These are phyloP conservation scores for Jaapia argillacea DNA, from an alignment of 768 basidiomycete species.

Conservation along the genomic window DNA sequence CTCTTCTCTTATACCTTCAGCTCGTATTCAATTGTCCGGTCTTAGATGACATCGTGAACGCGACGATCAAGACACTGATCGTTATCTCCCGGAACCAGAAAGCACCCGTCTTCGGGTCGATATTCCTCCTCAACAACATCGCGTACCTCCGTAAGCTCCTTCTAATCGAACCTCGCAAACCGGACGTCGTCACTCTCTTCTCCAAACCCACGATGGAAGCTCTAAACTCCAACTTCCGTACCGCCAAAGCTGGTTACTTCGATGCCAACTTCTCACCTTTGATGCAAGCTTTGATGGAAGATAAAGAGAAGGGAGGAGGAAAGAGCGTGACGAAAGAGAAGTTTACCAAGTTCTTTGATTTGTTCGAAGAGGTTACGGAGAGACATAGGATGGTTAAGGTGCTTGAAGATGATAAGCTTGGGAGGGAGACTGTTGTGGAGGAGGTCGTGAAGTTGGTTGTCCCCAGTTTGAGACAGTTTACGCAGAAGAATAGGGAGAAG, in stretches of 20 bases:
- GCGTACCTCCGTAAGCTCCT: slow-evolving; percentile 57
- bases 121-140: slow-evolving; percentile 76
- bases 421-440: slow-evolving; percentile 48
- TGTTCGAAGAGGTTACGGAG: slow-evolving; percentile 72
- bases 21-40: neutral
- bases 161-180: slow-evolving; percentile 38
- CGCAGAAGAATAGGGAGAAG: slow-evolving; percentile 66
- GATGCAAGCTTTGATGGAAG: slow-evolving; percentile 49
- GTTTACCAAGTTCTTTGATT: slow-evolving; percentile 72
- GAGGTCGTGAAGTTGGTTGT: slow-evolving; percentile 73
- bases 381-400: slow-evolving; percentile 61
- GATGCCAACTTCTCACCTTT: slow-evolving; percentile 75
- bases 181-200: slow-evolving; percentile 38
- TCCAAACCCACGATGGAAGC: slow-evolving; percentile 52
- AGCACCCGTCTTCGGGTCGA: slow-evolving; percentile 58
- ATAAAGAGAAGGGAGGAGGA: slow-evolving; percentile 34
- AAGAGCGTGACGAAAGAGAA: slow-evolving; percentile 70
- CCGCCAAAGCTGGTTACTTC: slow-evolving; percentile 77
- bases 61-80: slow-evolving; percentile 48
- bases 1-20: neutral
- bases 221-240: slow-evolving; percentile 64
- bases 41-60: slow-evolving; percentile 67
- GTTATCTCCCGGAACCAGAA: slow-evolving; percentile 49
- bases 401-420: slow-evolving; percentile 60
- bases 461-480: slow-evolving; percentile 64